phyloP scores from a whole-genome alignment of 305 asterid species.

The Solanum chacoense region DNA sequence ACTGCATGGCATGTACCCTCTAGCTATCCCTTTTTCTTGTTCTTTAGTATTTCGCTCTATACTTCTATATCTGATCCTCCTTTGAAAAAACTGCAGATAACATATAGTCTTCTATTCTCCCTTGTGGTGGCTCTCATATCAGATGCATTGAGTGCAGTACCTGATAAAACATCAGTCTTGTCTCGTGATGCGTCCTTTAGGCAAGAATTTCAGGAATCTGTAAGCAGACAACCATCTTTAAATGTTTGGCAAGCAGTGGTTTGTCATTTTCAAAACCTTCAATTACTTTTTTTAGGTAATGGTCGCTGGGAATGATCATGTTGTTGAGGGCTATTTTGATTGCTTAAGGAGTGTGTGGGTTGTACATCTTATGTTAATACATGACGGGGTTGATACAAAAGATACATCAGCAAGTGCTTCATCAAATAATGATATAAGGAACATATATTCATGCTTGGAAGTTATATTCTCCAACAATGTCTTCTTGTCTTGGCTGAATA shows the following conservation, averaged over 20 bases:
- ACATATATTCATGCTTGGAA: conserved; percentile 60
- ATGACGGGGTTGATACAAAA: conserved; percentile 48
- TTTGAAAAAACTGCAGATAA: conserved; percentile 51
- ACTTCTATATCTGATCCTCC: conserved; percentile 7
- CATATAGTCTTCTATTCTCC: conserved; percentile 78
- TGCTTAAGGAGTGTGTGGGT: conserved; percentile 92
- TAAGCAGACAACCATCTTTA: conserved; percentile 31
- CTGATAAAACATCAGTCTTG: conserved; percentile 55
- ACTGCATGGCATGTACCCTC: neutral
- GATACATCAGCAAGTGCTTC: conserved; percentile 39
- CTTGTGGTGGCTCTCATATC: conserved; percentile 76
- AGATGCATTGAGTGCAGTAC: conserved; percentile 73
- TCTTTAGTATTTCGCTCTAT: neutral
- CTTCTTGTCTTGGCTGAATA: conserved; percentile 82
- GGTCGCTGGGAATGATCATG: conserved; percentile 60
- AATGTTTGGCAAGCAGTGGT: neutral
- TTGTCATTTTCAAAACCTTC: neutral
- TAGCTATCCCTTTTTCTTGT: neutral
- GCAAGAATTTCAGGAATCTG: conserved; percentile 72
- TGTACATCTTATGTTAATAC: conserved; percentile 78
- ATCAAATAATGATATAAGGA: conserved; percentile 34
- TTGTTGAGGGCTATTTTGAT: conserved; percentile 75
- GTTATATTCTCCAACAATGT: conserved; percentile 65
- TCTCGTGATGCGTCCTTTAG: conserved; percentile 68
- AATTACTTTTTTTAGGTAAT: conserved; percentile 46